Base-by-base conservation (phyloP, 345 rosid species). In the Populus tremula region DNA sequence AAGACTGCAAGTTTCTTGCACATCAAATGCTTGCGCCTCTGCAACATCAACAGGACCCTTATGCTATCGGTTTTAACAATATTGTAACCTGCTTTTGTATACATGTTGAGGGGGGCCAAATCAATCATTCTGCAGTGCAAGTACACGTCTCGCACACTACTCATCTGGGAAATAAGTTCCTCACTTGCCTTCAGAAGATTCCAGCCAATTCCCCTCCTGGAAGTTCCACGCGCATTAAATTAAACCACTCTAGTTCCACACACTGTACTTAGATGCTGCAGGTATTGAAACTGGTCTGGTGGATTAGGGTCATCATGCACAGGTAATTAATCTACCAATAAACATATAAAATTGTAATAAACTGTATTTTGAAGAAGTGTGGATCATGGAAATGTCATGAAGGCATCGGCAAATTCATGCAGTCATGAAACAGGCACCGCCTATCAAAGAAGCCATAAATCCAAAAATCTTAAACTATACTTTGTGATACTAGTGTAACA, bases 111-210 rank as follows among this genome's bases (percentile, higher is more conserved):
- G 27, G 99, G 98, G 72, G 97, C 98, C 21, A 84, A 85, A 71
- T 95, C 99, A 75, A 93, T 88, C 89, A 93, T 87, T 86, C 97
- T 88, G 85, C 99, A 95, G 81, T 92, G 98, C 91, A 95, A 83
- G 82, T 91, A 92, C 56, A 90, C 97, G 81, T 93, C 93, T 74
- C 81, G 85, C 2, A 85, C 82, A 47, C 86, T 73, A 87, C 84
- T 76, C 88, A 93, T 86, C 85, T 82, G 88, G 5, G 89, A 81
- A 81, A 95, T 89, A 25, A 95, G 66, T 77, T 93, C 96, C 88
- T 92, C 98, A 77, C 97, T 87, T 25, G 97, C 97, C 89, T 87
- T 93, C 84, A 93, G 84, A 83, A 95, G 94, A 87, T 93, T 92
- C 97, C 98, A 95, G 29, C 97, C 98, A 41, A 95, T 91, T 59